phyloP scores from a whole-genome alignment of 2,329 filamentous ascomycete species.

The Fusarium odoratissimum region DNA sequence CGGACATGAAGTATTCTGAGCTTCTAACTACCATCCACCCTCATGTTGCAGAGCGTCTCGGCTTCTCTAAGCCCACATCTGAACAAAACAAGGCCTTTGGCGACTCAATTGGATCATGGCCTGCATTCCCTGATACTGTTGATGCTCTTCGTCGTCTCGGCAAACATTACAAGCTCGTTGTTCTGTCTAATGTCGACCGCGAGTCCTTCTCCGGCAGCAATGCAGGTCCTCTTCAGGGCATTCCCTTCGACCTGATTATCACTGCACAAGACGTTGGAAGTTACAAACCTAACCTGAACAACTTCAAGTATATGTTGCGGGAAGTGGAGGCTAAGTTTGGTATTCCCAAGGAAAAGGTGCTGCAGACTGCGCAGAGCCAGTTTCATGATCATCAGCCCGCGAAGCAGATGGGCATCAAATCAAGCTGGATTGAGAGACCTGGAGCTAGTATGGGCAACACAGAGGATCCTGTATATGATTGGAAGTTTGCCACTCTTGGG shows the following conservation, averaged over 20 bases:
- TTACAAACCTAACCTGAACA: constrained; percentile 75
- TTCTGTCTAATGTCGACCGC: constrained; percentile 68
- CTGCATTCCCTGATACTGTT: constrained; percentile 69
- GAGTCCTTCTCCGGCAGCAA: constrained; percentile 60
- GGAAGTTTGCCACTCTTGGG: constrained; percentile 68
- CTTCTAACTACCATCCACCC: constrained; percentile 65
- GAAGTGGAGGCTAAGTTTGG: constrained; percentile 66
- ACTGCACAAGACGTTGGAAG: constrained; percentile 77
- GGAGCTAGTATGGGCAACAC: constrained; percentile 53
- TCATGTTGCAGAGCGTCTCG: constrained; percentile 58
- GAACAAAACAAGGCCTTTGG: constrained; percentile 63
- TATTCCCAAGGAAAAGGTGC: constrained; percentile 63
- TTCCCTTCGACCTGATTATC: constrained; percentile 69
- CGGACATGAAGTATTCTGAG: constrained; percentile 68
- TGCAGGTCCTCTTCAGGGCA: constrained; percentile 59
- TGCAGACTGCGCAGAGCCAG: constrained; percentile 77
- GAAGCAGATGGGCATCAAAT: constrained; percentile 66
- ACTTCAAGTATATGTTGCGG: constrained; percentile 74
- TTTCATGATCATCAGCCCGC: constrained; percentile 77
- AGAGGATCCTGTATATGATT: constrained; percentile 61
- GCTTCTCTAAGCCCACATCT: constrained; percentile 50
- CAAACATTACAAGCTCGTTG: constrained; percentile 66
- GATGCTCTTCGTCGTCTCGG: constrained; percentile 62
- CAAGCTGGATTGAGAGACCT: constrained; percentile 70
- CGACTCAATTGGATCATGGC: constrained; percentile 64